Base-by-base conservation (phyloP, 2,329 filamentous ascomycete genomes). In the Paracoccidioides brasiliensis region DNA sequence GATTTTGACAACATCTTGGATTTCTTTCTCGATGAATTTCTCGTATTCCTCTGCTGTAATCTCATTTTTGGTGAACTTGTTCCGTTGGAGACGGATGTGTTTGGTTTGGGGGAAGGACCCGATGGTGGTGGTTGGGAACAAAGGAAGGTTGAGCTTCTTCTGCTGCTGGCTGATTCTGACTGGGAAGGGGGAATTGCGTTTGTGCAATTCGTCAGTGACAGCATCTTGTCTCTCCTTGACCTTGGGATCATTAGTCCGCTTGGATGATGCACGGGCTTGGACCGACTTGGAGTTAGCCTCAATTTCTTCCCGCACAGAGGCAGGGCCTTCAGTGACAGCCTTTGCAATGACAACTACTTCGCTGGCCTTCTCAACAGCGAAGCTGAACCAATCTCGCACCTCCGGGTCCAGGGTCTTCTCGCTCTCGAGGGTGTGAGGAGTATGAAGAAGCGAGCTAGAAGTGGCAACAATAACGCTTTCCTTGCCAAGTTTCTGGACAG, bases 41-140 rank as follows among this genome's bases (percentile, higher is more conserved):
- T 98, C 93, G 76, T 98, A 98, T 78, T 97, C 78, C 70, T 85
- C 81, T 66, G 84, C 80, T 53, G 85, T 90, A 75, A 98, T 97
- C 76, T 97, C 90, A 70, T 86, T 87, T 85, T 98, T 98, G 81
- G 90, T 95, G 80, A 96, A 89, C 82, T 93, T 95, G 83, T 93
- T 95, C 70, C 93, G 88, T 78, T 90, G 84, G 67, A 94, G 78
- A 78, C 93, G 90, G 78, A 98, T 98, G 76, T 97, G 89, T 81
- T 91, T 90, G 74, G 93, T 98, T 81, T 98, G 93, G 65, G 93
- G 93, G 88, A 98, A 98, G 56, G 91, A 97, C 65, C 93, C 93
- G 64, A 98, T 98, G 72, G 93, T 98, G 73, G 93, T 98, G 71
- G 93, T 98, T 62, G 93, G 93, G 88, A 98, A 98, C 63, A 91